Base-by-base conservation (phyloP, 768 basidiomycete species). In the Lactarius tabidus region DNA sequence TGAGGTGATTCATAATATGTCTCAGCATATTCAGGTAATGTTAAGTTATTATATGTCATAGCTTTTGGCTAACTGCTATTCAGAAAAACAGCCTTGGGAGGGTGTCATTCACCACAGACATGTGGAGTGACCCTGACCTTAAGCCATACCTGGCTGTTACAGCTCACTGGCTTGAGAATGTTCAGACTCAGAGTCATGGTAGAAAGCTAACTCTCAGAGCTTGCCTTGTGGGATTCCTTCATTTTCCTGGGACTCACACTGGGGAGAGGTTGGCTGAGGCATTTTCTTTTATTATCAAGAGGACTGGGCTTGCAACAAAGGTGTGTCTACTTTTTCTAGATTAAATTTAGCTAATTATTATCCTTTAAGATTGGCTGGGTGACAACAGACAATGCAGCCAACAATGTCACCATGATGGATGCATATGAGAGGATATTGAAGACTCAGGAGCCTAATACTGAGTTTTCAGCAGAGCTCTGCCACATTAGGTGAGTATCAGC, bases 91-190 rank as follows among this genome's bases (percentile, higher is more conserved):
- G 48, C 15, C 26, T 48, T n/a, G 60, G 51, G 28, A 53, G 29
- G 17, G 52, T 60, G 7, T 60, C 60, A 15, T 60, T 60, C 23
- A 60, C 59, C 35, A 60, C 33, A n/a, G 59, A 60, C 23, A 6
- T 35, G 2, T 60, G 59, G 59, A 60, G 45, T 20, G 59, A 60
- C 9, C 31, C 33, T 23, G 35, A 60, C 17, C 26, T 23, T 3
- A 60, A 52, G 26, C 23, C 59, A 5, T 60, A 48, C 6, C 35
- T 60, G 59, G 48, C 59, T 35, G 59, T 60, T 26, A 60, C 57
- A 43, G 41, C 57, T 31, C 57, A 59, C 41, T 59, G 57, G 57
- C 39, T 59, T 29, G 41, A 59, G 59, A 5, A 35, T 2, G 20
- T 26, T 18, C n/a, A 10, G 9, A n/a, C 17, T 26, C 6, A 18